Evolutionary conservation across 177 flowering plant genomes (phyloP).

Genomic region (Vitis hybrid): DNA sequence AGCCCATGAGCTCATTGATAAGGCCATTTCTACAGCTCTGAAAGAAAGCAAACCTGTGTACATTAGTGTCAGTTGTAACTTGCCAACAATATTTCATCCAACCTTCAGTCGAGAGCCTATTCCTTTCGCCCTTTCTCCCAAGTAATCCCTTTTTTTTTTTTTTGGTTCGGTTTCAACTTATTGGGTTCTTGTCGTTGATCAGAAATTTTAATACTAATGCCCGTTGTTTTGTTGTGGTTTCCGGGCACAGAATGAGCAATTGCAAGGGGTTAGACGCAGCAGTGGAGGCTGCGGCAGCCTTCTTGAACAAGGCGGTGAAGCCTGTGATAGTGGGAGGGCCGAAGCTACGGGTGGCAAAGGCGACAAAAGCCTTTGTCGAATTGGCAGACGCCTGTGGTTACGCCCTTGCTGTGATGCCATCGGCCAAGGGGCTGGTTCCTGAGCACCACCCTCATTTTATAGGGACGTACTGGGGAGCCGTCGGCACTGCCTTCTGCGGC

Average conservation of each 20-base stretch:
- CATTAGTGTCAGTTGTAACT: slow-evolving; percentile 34
- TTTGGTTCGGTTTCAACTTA: background rate
- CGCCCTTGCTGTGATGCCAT: slow-evolving; percentile 37
- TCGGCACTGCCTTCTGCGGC: slow-evolving; percentile 36
- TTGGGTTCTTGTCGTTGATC: background rate
- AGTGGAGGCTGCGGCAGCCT: slow-evolving; percentile 39
- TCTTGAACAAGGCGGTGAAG: slow-evolving; percentile 41
- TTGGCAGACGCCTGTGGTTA: slow-evolving; percentile 38
- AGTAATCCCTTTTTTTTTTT: slow-evolving; percentile 3
- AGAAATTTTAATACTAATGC: background rate
- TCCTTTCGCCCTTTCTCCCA: slow-evolving; percentile 32
- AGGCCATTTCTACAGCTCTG: slow-evolving; percentile 32
- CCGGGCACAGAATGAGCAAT: slow-evolving; percentile 29
- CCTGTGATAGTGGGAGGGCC: slow-evolving; percentile 41
- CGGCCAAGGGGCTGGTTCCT: slow-evolving; percentile 38
- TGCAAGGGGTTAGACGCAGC: slow-evolving; percentile 38
- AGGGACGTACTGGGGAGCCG: slow-evolving; percentile 48
- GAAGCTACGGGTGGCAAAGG: slow-evolving; percentile 36
- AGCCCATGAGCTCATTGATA: slow-evolving; percentile 33
- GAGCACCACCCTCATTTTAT: slow-evolving; percentile 37
- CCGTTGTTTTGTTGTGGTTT: background rate
- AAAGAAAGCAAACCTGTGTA: slow-evolving; percentile 39
- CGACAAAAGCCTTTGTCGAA: slow-evolving; percentile 33
- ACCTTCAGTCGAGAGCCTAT: slow-evolving; percentile 33
- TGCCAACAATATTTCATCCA: slow-evolving; percentile 31